Evolutionary conservation across 2,329 filamentous ascomycete genomes (phyloP).

Genomic region (Juglanconis oblonga): DNA sequence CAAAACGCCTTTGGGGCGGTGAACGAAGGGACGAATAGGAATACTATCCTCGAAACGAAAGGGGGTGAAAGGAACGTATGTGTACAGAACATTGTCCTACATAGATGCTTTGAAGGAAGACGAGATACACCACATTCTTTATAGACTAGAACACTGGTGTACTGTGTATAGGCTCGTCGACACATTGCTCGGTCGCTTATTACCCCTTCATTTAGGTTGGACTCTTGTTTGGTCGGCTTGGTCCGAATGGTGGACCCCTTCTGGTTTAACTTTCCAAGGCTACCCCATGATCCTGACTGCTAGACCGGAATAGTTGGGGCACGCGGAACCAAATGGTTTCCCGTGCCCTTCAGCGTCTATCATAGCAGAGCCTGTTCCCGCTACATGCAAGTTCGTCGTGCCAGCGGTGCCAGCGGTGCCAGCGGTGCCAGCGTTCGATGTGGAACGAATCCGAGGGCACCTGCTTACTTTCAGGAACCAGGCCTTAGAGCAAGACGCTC

Average conservation of each 20-base stretch:
- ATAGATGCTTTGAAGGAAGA: too few species aligned
- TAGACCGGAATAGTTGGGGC: neutral
- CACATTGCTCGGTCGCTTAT: neutral
- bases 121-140: neutral
- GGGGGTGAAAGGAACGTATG: neutral
- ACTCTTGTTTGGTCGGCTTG: neutral
- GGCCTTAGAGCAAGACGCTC: too few species aligned
- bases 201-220: neutral
- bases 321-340: neutral
- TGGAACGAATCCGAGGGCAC: too few species aligned
- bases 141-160: neutral
- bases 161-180: neutral
- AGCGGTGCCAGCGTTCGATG: too few species aligned
- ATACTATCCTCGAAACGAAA: neutral
- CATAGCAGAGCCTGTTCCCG: too few species aligned
- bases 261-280: neutral
- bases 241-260: neutral
- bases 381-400: too few species aligned
- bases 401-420: too few species aligned
- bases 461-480: too few species aligned
- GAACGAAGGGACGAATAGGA: neutral
- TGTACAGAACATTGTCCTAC: too few species aligned
- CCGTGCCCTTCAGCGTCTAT: too few species aligned
- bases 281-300: neutral
- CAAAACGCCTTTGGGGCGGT: neutral